Conservation (phyloP, 73 alveolate species). For the Uronychia binucleata region DNA sequence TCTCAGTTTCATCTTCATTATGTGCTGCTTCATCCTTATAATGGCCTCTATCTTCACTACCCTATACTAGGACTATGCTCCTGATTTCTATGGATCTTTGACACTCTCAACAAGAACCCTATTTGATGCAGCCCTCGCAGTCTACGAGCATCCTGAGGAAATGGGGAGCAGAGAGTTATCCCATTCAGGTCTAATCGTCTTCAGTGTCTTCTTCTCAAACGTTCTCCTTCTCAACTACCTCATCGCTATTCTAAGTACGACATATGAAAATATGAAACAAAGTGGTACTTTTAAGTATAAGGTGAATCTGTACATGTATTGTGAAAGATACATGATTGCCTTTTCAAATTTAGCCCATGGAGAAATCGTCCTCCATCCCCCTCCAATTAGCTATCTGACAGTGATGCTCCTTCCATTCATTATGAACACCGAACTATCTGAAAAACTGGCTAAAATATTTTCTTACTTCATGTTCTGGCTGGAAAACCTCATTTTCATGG, state of each 20-base stretch:
- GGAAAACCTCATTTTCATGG: constrained; percentile 45
- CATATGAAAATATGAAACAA: constrained; percentile 55
- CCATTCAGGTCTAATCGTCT: constrained; percentile 24
- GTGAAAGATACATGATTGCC: constrained; percentile 52
- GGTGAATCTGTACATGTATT: constrained; percentile 35
- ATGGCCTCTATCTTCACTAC: constrained; percentile 62
- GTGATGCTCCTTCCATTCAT: constrained; percentile 43
- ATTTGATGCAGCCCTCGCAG: constrained; percentile 51
- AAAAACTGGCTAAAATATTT: constrained; percentile 9
- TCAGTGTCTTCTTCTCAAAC: constrained; percentile 31
- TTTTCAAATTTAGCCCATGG: constrained; percentile 26
- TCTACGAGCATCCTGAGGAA: constrained; percentile 17
- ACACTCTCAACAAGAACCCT: constrained; percentile 30
- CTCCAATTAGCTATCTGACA: constrained; percentile 52
- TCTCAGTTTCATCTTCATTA: constrained; percentile 45
- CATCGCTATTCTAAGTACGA: constrained; percentile 55
- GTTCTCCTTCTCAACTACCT: constrained; percentile 52
- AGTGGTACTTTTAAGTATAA: constrained; percentile 53
- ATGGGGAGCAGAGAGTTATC: constrained; percentile 33
- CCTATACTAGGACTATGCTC: constrained; percentile 31
- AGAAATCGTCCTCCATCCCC: constrained; percentile 62
- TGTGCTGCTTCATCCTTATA: constrained; percentile 46
- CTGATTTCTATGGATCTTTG: constrained; percentile 40
- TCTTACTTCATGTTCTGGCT: constrained; percentile 58
- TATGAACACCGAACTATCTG: constrained; percentile 2